Conservation (phyloP, 108 stramenopile species). For the Pelagomonas calceolata region DNA sequence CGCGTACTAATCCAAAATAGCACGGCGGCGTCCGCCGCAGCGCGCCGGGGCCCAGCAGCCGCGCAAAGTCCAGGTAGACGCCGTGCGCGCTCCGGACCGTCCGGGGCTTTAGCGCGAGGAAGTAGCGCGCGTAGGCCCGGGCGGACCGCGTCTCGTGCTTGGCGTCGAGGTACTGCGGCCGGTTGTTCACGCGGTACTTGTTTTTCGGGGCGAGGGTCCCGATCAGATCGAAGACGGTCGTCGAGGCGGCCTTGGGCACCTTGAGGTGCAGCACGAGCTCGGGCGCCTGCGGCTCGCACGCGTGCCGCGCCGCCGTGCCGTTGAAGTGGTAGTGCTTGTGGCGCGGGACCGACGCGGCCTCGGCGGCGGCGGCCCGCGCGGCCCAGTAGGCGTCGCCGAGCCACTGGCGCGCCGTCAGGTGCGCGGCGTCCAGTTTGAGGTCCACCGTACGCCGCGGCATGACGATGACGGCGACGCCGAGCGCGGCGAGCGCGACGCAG, state of each 20-base stretch:
- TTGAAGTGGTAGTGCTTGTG: background rate
- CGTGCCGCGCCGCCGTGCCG: background rate
- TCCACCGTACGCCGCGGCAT: too few relatives aligned
- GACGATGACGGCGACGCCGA: too few relatives aligned
- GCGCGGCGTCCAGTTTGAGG: background rate
- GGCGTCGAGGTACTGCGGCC: background rate
- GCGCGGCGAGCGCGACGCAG: too few relatives aligned
- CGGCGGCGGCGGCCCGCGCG: background rate
- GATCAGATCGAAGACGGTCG: background rate
- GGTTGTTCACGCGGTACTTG: background rate
- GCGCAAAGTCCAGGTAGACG: background rate
- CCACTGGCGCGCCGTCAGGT: background rate
- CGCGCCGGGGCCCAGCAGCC: too few relatives aligned
- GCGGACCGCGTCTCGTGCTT: background rate
- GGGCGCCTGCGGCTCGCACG: background rate
- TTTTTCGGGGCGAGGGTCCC: background rate
- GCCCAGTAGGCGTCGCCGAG: background rate
- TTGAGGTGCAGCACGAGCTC: background rate
- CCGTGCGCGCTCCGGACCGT: background rate
- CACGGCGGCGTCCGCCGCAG: background rate
- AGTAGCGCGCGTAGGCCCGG: background rate
- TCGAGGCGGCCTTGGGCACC: slow-evolving; percentile 1
- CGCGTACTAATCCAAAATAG: background rate
- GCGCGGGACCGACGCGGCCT: background rate
- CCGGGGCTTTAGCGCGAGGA: background rate